These are phyloP conservation scores for Colletotrichum chrysophilum DNA, from an alignment of 2,329 filamentous ascomycete genomes.

Conservation along the genomic window DNA sequence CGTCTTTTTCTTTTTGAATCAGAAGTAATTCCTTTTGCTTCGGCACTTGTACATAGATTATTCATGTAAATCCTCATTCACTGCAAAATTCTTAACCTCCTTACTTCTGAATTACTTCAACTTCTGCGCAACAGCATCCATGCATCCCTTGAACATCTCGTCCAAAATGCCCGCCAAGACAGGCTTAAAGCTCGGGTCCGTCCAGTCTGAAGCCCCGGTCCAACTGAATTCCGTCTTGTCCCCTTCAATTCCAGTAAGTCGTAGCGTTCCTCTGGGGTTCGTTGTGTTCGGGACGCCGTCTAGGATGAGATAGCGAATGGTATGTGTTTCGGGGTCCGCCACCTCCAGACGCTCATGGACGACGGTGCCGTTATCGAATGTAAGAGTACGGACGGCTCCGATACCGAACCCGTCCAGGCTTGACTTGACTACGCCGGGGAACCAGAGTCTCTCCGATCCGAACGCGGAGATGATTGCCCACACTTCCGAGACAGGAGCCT, in stretches of 20 bases:
- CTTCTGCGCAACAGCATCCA: background rate
- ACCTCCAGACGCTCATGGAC: background rate
- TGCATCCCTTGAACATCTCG: background rate
- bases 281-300: background rate
- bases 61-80: background rate
- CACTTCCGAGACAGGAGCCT: background rate
- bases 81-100: background rate
- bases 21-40: background rate
- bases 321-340: background rate
- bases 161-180: background rate
- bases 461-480: conserved; percentile 6
- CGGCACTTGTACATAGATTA: background rate
- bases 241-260: background rate
- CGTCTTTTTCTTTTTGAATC: background rate
- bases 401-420: conserved; percentile 6
- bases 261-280: background rate
- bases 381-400: background rate
- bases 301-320: background rate
- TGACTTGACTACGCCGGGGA: background rate
- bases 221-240: background rate
- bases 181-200: background rate
- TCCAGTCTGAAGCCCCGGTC: background rate
- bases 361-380: background rate
- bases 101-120: background rate
- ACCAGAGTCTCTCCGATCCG: conserved; percentile 1